Evolutionary conservation across 345 rosid species (phyloP), one percentile per base, ranked within the genome.

Genomic region (Lepidium aucheri): DNA sequence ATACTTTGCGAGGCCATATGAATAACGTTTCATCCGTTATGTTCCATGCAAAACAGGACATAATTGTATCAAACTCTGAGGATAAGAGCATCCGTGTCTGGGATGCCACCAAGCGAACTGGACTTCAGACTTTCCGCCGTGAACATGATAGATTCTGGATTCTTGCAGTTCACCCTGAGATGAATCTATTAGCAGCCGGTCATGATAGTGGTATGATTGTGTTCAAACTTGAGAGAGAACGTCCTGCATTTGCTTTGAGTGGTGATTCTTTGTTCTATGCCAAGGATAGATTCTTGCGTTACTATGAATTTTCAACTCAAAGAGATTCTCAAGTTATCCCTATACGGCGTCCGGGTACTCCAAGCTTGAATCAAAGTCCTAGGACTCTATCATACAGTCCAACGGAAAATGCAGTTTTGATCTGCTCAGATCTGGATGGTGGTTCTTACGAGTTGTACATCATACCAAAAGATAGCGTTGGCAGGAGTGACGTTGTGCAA

Each of bases 181-280:
- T 85, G 90, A 92, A 92, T 80, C 83, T 92, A 40, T 78, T 89
- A 72, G 98, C 98, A 35, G 96, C 98, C 1, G 98, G 98, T 30
- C 98, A 92, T 74, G 98, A 92, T 74, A 82, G 87, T 69, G 98
- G 98, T 13, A 87, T 91, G 95, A 85, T 91, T 42, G 96, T 91
- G 33, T 91, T 91, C 59, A 91, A 91, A 75, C 70, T 91, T 61
- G 96, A 90, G 86, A 88, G 96, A 78, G 98, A 90, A 69, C 80
- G 97, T 17, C 96, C 97, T 57, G 96, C 98, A 20, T 93, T 88
- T 88, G 77, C 96, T 1, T 77, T 90, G 36, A 93, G 95, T 68
- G 86, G 85, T 10, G 88, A 90, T 68, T 79, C 84, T 24, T 53
- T 93, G 43, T 90, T 86, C 70, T 93, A 93, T 71, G 74, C 77